Evolutionary conservation across 2,329 filamentous ascomycete genomes (phyloP), one percentile per base, ranked within the genome.

Genomic region (Fusarium sp.): DNA sequence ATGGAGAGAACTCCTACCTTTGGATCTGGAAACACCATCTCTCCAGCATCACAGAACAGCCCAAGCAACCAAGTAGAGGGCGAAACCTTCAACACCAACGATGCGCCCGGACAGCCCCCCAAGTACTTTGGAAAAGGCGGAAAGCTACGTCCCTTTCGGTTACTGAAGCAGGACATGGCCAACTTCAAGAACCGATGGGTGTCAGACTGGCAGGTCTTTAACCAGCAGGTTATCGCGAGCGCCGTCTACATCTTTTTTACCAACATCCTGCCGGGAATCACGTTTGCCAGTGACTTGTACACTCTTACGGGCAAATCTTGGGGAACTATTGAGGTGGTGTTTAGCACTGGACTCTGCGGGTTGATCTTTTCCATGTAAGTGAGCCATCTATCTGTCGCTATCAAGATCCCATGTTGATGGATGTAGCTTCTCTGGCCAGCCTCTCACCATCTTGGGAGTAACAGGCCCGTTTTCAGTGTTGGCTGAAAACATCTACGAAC

Each of bases 241-340:
- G 88, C 90, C 2, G 86, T 92, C 34, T 92, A 91, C 80, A 86
- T 92, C 69, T 92, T 92, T 83, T 92, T 92, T 78, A 92, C 90
- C 31, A 92, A 92, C 77, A 84, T 92, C 7, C 80, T 93, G 13
- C 91, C 91, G 0, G 90, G 91, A 2, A 92, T 92, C 76, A 92
- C 90, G 0, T 92, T 92, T 80, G 90, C 90, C 0, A 90, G 88
- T 78, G 91, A 92, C 78, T 80, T 92, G 66, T 91, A 90, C 77
- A 87, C 88, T 6, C 81, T 90, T 71, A 92, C 90, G 0, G 90
- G 90, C 16, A 82, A 87, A 76, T 90, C 87, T 31, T 92, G 90
- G 89, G 90, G 90, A 1, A 90, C 90, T 1, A 91, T 92, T 62
- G 91, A 92, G 78, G 89, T 92, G 9, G 90, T 93, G 2, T 89